Base-by-base conservation (phyloP, 352 stramenopile genomes). In the Lagenidium giganteum region DNA sequence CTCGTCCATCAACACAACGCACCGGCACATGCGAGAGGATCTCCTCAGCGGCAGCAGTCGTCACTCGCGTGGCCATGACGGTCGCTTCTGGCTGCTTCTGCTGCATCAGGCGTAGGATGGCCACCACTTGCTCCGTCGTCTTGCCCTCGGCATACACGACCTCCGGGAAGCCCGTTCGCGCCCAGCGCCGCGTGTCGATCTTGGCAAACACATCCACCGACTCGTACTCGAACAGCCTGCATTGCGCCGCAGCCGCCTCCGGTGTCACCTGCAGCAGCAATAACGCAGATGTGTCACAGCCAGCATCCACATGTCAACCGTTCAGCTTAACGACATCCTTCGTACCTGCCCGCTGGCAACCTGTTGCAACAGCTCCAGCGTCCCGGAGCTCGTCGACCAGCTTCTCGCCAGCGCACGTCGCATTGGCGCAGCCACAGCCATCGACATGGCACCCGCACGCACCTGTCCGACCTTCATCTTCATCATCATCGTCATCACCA, bases 71-170 rank as follows among this genome's bases (percentile, higher is more conserved):
- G 16, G 84, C 86, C 67, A 96, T 90, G 16, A 91, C 69, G 26
- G 77, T 78, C 30, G 69, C 34, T 35, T 83, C 64, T 0, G 57
- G 49, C 9, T 56, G 63, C 26, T 69, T 54, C 14, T 67, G 37
- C n/a, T 84, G 70, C 87, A 98, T 97, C 32, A 75, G 71, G 27
- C 89, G 71, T 28, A 98, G 64, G 61, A 98, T 98, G 11, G 54
- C 45, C 5, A 81, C 78, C 28, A 98, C 80, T 49, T 98, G 92
- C 27, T 75, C 42, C 4, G 83, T 47, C 1, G 84, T 97, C 61
- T 98, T 98, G 20, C 87, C 91, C 63, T 97, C 78, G 12, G 71
- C 87, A 67, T 97, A 98, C 22, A 98, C 79, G 28, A 96, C 93
- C 44, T 98, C 93, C 0, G 95, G 95, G 54, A 98, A 98, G 8